These are phyloP conservation scores for Cladosporium austrohemisphaericum DNA, from an alignment of 2,329 filamentous ascomycete genomes.

Conservation along the genomic window DNA sequence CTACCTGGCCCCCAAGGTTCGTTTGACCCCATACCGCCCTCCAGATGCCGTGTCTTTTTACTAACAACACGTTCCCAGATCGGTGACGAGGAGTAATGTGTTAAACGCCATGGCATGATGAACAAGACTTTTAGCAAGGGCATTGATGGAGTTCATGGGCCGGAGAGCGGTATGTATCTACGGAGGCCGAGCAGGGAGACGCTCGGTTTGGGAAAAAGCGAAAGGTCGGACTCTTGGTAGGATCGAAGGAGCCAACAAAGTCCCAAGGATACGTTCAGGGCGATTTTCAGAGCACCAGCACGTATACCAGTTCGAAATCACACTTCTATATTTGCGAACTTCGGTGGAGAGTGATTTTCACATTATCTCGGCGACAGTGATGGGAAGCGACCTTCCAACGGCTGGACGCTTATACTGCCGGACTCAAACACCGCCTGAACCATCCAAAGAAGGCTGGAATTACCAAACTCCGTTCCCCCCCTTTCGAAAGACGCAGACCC, in stretches of 20 bases:
- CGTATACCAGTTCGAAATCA: conserved; percentile 11
- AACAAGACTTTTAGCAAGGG: conserved; percentile 6
- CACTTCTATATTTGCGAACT: background rate
- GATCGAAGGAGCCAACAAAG: background rate
- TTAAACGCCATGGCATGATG: conserved; percentile 1
- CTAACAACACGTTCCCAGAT: conserved; percentile 57
- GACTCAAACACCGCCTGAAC: background rate
- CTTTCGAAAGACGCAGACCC: background rate
- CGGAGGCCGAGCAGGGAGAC: background rate
- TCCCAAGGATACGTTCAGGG: background rate
- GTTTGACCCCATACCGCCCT: too few relatives aligned
- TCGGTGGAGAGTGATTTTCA: too few relatives aligned
- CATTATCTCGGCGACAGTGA: too few relatives aligned
- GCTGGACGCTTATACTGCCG: background rate
- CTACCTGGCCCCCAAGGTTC: conserved; percentile 95
- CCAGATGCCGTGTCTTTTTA: too few relatives aligned
- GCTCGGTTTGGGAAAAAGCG: conserved; percentile 1
- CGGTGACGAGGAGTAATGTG: conserved; percentile 58
- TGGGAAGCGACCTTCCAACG: too few relatives aligned
- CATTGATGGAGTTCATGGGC: conserved; percentile 10
- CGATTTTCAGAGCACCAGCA: conserved; percentile 2
- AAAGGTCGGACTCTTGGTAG: conserved; percentile 4
- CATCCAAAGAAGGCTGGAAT: background rate
- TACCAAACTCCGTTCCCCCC: background rate
- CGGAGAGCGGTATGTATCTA: conserved; percentile 10